phyloP scores from a whole-genome alignment of 169 alveolate genomes.

The Eimeria sp. region DNA sequence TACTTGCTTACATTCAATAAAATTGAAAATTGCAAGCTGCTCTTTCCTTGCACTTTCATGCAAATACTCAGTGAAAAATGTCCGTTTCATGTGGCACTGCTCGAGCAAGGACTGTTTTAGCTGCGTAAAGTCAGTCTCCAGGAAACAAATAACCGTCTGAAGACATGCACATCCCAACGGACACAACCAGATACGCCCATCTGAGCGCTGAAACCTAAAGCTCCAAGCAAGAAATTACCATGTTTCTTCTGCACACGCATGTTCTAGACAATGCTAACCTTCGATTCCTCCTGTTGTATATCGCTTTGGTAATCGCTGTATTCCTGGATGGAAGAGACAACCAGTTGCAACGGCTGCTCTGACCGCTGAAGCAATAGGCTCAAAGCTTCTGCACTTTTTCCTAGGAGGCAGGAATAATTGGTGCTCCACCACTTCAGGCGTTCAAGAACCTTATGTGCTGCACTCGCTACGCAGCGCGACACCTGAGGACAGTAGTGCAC shows the following conservation, averaged over 20 bases:
- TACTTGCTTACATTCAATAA: conserved; percentile 29
- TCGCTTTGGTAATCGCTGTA: conserved; percentile 86
- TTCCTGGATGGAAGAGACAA: conserved; percentile 84
- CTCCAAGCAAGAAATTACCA: neutral
- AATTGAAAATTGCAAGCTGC: conserved; percentile 56
- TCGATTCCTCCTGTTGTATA: conserved; percentile 86
- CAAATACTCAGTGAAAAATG: conserved; percentile 84
- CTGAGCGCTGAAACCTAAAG: neutral
- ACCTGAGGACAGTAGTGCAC: neutral
- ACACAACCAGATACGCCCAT: neutral
- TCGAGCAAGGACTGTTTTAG: conserved; percentile 84
- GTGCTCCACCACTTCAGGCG: conserved; percentile 86
- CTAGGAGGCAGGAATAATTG: conserved; percentile 86
- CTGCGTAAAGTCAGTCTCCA: conserved; percentile 86
- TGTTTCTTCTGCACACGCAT: neutral
- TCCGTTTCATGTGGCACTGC: conserved; percentile 86
- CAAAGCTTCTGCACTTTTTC: conserved; percentile 83
- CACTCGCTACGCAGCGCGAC: conserved; percentile 68
- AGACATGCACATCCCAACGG: neutral
- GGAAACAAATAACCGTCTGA: conserved; percentile 84
- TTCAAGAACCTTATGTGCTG: conserved; percentile 81
- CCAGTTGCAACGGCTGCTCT: conserved; percentile 84
- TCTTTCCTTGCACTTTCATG: conserved; percentile 83
- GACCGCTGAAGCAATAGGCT: conserved; percentile 82
- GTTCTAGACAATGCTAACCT: conserved; percentile 10